Evolutionary conservation across 192 early-diverging fungal species (phyloP).

Genomic region (Backusella sp.): DNA sequence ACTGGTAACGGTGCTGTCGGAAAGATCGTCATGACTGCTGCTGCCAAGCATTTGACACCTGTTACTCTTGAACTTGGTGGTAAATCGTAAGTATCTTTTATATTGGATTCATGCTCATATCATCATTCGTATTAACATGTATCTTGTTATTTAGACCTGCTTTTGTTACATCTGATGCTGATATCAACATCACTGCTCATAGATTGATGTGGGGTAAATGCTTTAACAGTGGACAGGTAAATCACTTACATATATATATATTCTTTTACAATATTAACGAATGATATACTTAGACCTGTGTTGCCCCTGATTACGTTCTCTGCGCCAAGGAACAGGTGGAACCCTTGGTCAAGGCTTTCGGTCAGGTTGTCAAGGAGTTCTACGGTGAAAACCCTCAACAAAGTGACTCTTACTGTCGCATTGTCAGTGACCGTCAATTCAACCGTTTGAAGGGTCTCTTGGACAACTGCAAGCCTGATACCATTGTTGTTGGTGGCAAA

Average conservation of each 20-base stretch:
- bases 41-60: conserved; percentile 75
- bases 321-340: conserved; percentile 57
- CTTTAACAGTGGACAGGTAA: conserved; percentile 79
- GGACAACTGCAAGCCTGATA: conserved; percentile 19
- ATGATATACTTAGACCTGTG: conserved; percentile 63
- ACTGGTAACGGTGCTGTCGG: conserved; percentile 81
- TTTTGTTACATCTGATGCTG: conserved; percentile 56
- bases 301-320: conserved; percentile 86
- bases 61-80: conserved; percentile 95
- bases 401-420: conserved; percentile 62
- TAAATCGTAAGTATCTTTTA: conserved; percentile 51
- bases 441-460: conserved; percentile 64
- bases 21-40: conserved; percentile 77
- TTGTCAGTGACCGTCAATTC: conserved; percentile 72
- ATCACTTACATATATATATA: too few relatives aligned
- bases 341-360: conserved; percentile 58
- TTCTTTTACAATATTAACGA: background rate
- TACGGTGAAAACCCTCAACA: conserved; percentile 51
- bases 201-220: conserved; percentile 81
- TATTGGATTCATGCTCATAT: too few relatives aligned
- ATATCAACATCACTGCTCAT: conserved; percentile 61
- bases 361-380: conserved; percentile 39
- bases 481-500: conserved; percentile 52
- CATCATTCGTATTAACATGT: too few relatives aligned
- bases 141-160: conserved; percentile 40